A percentile compares a stretch with the other conserved stretches of the same genome.
These are phyloP conservation scores for Vigna unguiculata DNA, from an alignment of 306 rosid genomes.

Conservation along the genomic window DNA sequence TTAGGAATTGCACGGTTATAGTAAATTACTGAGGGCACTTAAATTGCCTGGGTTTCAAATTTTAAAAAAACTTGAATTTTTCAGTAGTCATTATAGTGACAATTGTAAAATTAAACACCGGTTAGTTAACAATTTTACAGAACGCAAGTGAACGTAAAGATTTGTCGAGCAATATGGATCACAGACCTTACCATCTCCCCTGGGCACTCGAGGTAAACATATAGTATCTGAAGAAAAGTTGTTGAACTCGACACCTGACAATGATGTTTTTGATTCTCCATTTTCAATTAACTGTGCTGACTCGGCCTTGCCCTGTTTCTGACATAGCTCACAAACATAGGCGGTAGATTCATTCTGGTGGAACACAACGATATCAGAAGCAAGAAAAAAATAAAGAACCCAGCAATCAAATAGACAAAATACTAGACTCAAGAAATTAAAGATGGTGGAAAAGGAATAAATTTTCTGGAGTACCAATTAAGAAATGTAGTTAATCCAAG, in stretches of 20 bases:
- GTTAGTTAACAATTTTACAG: constrained; percentile 20
- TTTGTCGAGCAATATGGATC: constrained; percentile 42
- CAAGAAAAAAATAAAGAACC: constrained; percentile 19
- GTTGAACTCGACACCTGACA: constrained; percentile 46
- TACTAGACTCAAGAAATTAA: neutral
- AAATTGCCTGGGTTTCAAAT: constrained; percentile 34
- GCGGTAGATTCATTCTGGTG: constrained; percentile 58
- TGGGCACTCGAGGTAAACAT: constrained; percentile 49
- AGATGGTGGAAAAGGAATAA: constrained; percentile 1
- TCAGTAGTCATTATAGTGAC: neutral
- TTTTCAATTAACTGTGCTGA: constrained; percentile 48
- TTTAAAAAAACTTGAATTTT: constrained; percentile 26
- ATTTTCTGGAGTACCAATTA: constrained; percentile 28
- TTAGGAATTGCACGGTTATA: constrained; percentile 26
- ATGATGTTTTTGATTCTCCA: constrained; percentile 46
- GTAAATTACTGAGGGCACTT: constrained; percentile 8
- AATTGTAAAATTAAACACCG: constrained; percentile 3
- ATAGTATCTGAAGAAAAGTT: constrained; percentile 47
- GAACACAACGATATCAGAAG: constrained; percentile 43
- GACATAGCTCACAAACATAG: constrained; percentile 82
- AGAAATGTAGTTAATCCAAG: constrained; percentile 10
- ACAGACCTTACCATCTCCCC: constrained; percentile 83
- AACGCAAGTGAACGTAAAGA: constrained; percentile 12
- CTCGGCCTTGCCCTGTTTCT: constrained; percentile 71
- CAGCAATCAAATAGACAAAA: neutral